These are phyloP conservation scores for Trichoderma pleuroti DNA, from an alignment of 2,329 filamentous ascomycete species.

Conservation along the genomic window DNA sequence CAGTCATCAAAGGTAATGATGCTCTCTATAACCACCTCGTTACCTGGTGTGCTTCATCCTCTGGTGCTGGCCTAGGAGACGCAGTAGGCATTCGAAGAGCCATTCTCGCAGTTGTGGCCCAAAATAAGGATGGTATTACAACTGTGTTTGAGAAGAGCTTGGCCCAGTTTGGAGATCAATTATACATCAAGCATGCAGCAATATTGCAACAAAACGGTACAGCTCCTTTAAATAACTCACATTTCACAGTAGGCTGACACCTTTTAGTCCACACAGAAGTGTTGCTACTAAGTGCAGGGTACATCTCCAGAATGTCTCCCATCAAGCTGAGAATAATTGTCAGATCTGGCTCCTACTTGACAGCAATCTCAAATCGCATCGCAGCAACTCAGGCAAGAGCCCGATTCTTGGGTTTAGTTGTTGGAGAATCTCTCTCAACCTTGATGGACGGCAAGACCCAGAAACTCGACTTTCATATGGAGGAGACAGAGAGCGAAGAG, in stretches of 20 bases:
- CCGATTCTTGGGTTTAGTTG: conserved; percentile 81
- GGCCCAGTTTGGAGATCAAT: conserved; percentile 73
- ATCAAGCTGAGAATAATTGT: conserved; percentile 66
- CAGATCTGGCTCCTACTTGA: conserved; percentile 70
- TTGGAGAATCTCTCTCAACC: conserved; percentile 68
- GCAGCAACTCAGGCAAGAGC: conserved; percentile 70
- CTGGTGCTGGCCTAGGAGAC: conserved; percentile 62
- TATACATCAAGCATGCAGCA: conserved; percentile 83
- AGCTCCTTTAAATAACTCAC: conserved; percentile 10
- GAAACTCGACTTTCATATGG: conserved; percentile 77
- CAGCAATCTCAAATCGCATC: conserved; percentile 79
- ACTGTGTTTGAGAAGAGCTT: conserved; percentile 65
- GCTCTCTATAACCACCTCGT: conserved; percentile 52
- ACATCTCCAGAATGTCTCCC: conserved; percentile 63
- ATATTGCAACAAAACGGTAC: conserved; percentile 84
- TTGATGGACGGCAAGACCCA: conserved; percentile 66
- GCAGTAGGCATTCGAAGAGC: conserved; percentile 65
- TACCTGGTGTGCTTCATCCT: conserved; percentile 62
- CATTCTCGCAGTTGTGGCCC: conserved; percentile 55
- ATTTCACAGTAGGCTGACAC: conserved; percentile 23
- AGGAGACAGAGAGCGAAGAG: conserved; percentile 71
- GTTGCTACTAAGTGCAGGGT: conserved; percentile 72
- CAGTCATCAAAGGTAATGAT: conserved; percentile 46
- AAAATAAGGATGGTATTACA: conserved; percentile 49
- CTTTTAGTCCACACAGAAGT: conserved; percentile 74